Base-by-base conservation (phyloP, 2,329 filamentous ascomycete species). In the Trichoderma sp. region DNA sequence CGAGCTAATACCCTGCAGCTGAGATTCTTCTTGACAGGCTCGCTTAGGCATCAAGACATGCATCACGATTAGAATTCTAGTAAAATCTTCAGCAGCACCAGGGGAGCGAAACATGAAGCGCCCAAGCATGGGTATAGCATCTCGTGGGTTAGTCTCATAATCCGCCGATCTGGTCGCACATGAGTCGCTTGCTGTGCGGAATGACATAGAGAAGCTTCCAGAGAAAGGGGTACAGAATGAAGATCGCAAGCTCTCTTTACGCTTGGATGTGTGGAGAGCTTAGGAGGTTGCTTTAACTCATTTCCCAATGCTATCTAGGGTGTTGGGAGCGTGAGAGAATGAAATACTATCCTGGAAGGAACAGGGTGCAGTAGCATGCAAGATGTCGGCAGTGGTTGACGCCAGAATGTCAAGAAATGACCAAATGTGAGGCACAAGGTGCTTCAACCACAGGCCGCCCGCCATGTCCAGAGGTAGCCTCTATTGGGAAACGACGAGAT, bases 111-210 rank as follows among this genome's bases (percentile, higher is more conserved):
- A 24, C 59, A 38, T 6, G n/a, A 45, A 45, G 41, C 41, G 7
- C 16, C 41, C 3, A 53, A 16, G 59, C 29, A 53, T 50, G 21
- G 59, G 59, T 14, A 4, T 12, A 21, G 41, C 29, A 64, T 33
- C 33, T 63, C 69, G 59, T 63, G 71, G 59, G 41, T 65, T 73
- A 38, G 71, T 64, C 35, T 73, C 71, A 65, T 24, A 65, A 53
- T 38, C 14, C 35, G 71, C 38, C 71, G 71, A 73, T 73, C 71
- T 65, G 62, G 21, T 21, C 71, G 60, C 71, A 38, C 71, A 29
- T 50, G 71, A 73, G 59, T 65, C 69, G 59, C 41, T 35, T 11
- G 16, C 60, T 38, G 21, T 24, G 35, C 41, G 8, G 41, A 27
- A 73, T 73, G 71, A 65, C 60, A 73, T 73, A 29, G 21, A 12